Evolutionary conservation across 768 basidiomycete genomes (phyloP), one percentile per base, ranked within the genome.

Genomic region (Kwoniella bestiolae): DNA sequence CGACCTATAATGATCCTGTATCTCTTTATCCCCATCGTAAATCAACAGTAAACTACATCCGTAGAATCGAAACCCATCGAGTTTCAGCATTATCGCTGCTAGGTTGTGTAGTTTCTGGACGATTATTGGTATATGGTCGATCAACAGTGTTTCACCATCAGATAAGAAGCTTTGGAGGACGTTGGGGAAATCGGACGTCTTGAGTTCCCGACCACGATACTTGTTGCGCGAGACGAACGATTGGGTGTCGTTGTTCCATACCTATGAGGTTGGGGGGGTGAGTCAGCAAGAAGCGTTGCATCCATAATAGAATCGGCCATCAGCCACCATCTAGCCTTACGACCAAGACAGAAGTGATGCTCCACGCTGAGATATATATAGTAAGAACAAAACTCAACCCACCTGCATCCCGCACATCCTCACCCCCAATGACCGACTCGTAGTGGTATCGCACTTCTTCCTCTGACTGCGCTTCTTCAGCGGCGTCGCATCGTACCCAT

Each of bases 401-500:
- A 94, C 95, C 89, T 99, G 96, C 94, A 98, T 97, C 4, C 96
- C 96, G 80, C 96, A 99, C 60, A 98, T 88, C 69, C 96, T 86
- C 21, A 95, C 91, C 3, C 96, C 96, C 49, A 97, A 82, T 14
- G 88, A 86, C 70, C 91, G 85, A 80, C 94, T 97, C 23, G 96
- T 98, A 56, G 96, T 97, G 60, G 90, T 85, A 78, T 96, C 94
- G 78, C 96, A 98, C 82, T 99, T 99, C 83, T 96, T 96, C 60
- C 94, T 87, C 83, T 99, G 96, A 78, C 94, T 97, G 84, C 90
- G 94, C 86, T 96, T 97, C 84, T 99, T 99, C 57, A 87, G 84
- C 1, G 88, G 83, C 8, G 90, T 90, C 26, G 96, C 96, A 72
- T 96, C 92, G 83, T 95, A 91, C 21, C 96, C 96, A 81, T 98